A percentile compares a stretch with the other conserved stretches of the same genome.
Evolutionary conservation across 164 flowering plant species (phyloP).

Genomic region (Santalum album): DNA sequence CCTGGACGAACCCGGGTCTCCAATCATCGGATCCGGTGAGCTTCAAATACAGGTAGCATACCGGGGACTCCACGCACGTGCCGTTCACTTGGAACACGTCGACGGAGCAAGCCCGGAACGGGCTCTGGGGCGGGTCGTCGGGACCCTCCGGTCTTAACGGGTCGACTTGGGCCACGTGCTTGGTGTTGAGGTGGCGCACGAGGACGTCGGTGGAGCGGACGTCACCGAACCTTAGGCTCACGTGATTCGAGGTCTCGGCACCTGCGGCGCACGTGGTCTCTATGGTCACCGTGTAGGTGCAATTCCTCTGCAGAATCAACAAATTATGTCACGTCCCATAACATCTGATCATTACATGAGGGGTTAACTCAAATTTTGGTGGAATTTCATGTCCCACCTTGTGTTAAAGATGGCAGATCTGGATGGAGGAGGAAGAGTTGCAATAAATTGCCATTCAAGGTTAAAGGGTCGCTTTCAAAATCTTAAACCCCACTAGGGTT

Average conservation of each 20-base stretch:
- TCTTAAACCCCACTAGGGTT: too few relatives aligned
- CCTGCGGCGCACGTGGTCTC: slow-evolving; percentile 47
- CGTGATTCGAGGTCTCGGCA: slow-evolving; percentile 42
- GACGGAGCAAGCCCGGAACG: slow-evolving; percentile 45
- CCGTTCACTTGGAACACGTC: slow-evolving; percentile 49
- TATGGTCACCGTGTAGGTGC: slow-evolving; percentile 39
- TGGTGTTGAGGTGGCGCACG: slow-evolving; percentile 39
- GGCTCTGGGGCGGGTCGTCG: slow-evolving; percentile 36
- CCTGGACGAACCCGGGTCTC: slow-evolving; percentile 58
- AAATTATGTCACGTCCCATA: too few relatives aligned
- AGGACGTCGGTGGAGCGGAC: slow-evolving; percentile 35
- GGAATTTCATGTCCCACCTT: too few relatives aligned
- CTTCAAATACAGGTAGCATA: slow-evolving; percentile 55
- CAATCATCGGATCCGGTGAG: slow-evolving; percentile 43
- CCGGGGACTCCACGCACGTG: slow-evolving; percentile 38
- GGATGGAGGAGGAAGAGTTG: too few relatives aligned
- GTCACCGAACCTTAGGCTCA: slow-evolving; percentile 60
- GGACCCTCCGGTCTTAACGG: slow-evolving; percentile 31
- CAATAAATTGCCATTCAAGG: too few relatives aligned
- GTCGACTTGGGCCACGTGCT: slow-evolving; percentile 36
- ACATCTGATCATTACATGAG: too few relatives aligned
- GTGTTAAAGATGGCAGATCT: too few relatives aligned
- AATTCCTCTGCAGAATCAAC: slow-evolving; percentile 24
- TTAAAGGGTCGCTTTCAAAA: too few relatives aligned
- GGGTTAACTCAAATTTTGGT: too few relatives aligned